Base-by-base conservation (phyloP, 2,329 filamentous ascomycete species). In the Nigrospora sphaerica region DNA sequence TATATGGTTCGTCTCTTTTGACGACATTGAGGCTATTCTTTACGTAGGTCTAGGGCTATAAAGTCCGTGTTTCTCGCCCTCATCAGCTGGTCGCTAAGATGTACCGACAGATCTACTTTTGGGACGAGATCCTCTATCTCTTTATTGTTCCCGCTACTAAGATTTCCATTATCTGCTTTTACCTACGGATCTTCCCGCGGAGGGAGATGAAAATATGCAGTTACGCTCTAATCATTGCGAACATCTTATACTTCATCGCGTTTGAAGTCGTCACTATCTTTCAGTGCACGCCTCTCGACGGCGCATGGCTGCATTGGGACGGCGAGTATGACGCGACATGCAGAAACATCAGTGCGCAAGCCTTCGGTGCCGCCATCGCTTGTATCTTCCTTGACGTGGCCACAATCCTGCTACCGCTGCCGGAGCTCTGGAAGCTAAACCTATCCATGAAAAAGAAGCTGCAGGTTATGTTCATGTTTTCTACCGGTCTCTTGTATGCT, bases 1-100 rank as follows among this genome's bases (percentile, higher is more conserved):
- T 47, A 67, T 73, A 50, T 74, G 71, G 70, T 67, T 61, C 31
- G 56, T 74, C 4, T 56, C 63, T 1, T 64, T 65, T 32, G 57
- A 70, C 16, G 55, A 70, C 35, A 65, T 73, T 44, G 71, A 68
- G 1, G 46, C 58, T 3, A 62, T 71, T 47, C 65, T 73, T 37
- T 62, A 65, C 40, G 63, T 60, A 28, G 53, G 57, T 50, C 49
- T n/a, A 11, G 28, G 5, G 17, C 28, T 12, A n/a, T 31, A 13
- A 12, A 16, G 17, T 9, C 31, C 33, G 23, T 14, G 7, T 5
- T 17, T 13, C 31, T 2, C 12, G 28, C 9, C n/a, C 19, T 19
- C 3, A 12, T 12, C 16, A 18, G 4, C 7, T 23, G 7, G 19
- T 23, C 7, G 19, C 19, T 23, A 7, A 23, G 4, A 23, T 23